Evolutionary conservation across 148 eudicot genomes (phyloP).

Genomic region (Suaeda aralocaspica): DNA sequence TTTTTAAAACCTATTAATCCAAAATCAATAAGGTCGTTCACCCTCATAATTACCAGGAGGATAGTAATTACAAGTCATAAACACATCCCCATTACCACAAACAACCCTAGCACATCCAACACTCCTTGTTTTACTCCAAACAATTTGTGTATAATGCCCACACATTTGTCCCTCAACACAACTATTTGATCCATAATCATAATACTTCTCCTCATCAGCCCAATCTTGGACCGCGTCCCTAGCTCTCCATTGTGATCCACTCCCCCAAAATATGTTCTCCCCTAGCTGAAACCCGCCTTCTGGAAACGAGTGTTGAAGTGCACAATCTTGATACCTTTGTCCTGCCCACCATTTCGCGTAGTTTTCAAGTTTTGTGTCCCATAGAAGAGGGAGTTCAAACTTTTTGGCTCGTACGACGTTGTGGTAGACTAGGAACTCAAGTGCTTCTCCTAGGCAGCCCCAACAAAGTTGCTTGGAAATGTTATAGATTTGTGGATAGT

Average conservation of each 20-base stretch:
- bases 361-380: conserved; percentile 54
- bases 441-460: conserved; percentile 50
- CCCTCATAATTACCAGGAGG: conserved; percentile 70
- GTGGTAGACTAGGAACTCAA: conserved; percentile 55
- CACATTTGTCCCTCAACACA: conserved; percentile 56
- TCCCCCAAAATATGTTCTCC: conserved; percentile 74
- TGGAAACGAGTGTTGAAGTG: conserved; percentile 59
- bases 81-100: conserved; percentile 76
- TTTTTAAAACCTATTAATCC: background rate
- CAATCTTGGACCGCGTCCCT: conserved; percentile 57
- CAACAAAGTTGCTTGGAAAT: conserved; percentile 63
- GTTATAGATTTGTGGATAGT: conserved; percentile 36
- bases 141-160: conserved; percentile 84
- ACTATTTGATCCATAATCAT: conserved; percentile 47
- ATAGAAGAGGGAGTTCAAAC: conserved; percentile 51
- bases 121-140: conserved; percentile 57
- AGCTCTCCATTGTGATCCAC: conserved; percentile 57
- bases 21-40: conserved; percentile 60
- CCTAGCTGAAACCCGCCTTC: conserved; percentile 64
- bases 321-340: conserved; percentile 48
- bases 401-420: conserved; percentile 69
- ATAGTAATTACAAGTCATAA: conserved; percentile 82
- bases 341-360: conserved; percentile 79
- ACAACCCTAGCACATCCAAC: conserved; percentile 74
- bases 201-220: conserved; percentile 74